These are phyloP conservation scores for Fennellomyces sp. DNA, from an alignment of 371 early-diverging fungal genomes.

Conservation along the genomic window DNA sequence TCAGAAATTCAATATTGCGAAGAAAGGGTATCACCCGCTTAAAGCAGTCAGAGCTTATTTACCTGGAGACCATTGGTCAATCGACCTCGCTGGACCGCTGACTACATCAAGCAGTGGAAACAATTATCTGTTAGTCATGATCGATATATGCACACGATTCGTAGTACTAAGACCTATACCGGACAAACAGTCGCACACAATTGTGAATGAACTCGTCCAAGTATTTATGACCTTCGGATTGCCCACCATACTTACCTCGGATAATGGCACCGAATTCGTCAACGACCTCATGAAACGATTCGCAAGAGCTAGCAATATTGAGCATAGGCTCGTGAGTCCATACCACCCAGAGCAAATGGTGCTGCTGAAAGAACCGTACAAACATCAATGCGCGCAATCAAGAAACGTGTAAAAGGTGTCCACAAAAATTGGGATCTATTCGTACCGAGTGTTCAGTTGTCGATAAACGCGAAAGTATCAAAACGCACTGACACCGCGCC, in stretches of 20 bases:
- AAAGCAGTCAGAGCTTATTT: slow-evolving; percentile 12
- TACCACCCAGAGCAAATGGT: slow-evolving; percentile 11
- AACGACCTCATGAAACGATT: slow-evolving; percentile 15
- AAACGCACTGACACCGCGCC: neutral
- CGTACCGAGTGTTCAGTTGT: slow-evolving; percentile 4
- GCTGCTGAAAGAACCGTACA: slow-evolving; percentile 17
- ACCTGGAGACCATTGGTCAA: slow-evolving; percentile 27
- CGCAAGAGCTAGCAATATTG: neutral
- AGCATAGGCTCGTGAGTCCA: slow-evolving; percentile 1
- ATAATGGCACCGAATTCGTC: slow-evolving; percentile 28
- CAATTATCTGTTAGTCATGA: slow-evolving; percentile 18
- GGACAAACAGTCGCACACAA: slow-evolving; percentile 12
- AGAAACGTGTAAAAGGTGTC: slow-evolving; percentile 13
- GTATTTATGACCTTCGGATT: slow-evolving; percentile 22
- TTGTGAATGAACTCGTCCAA: slow-evolving; percentile 11
- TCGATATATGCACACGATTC: slow-evolving; percentile 26
- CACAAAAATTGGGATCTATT: slow-evolving; percentile 21
- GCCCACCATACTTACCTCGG: slow-evolving; percentile 19
- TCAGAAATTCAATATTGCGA: slow-evolving; percentile 10
- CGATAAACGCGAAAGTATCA: slow-evolving; percentile 4
- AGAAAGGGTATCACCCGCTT: slow-evolving; percentile 21
- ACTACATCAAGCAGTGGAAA: slow-evolving; percentile 6
- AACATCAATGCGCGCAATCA: slow-evolving; percentile 13
- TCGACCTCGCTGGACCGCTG: slow-evolving; percentile 29
- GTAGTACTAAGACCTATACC: slow-evolving; percentile 16